Base-by-base conservation (phyloP, 2,329 filamentous ascomycete species). In the Didymella pinodella region DNA sequence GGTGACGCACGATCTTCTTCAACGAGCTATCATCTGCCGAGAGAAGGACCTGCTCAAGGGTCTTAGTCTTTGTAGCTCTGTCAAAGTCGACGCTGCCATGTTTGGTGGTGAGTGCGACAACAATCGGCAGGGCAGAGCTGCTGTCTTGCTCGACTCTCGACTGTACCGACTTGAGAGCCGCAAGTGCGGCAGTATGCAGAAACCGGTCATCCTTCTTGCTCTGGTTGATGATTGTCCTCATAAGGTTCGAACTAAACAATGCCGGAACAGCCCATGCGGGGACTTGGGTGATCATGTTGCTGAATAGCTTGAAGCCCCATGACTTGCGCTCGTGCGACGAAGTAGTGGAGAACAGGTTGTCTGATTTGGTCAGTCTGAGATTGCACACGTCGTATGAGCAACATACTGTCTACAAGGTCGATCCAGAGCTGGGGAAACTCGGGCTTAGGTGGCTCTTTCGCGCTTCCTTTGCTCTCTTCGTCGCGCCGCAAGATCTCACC, bases 241-340 rank as follows among this genome's bases (percentile, higher is more conserved):
- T 88, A 22, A 97, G 81, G 68, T 97, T 96, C 62, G 88, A 87
- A 68, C 91, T 93, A 74, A 98, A 96, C 0, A 97, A 81, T 8
- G 82, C 63, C 76, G 83, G 51, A 80, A 85, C 67, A 83, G 84
- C 56, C 73, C 81, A 63, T 62, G 75, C 63, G 75, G 85, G 73
- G 69, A 80, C 79, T 36, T 79, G 81, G 31, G 82, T 80, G 4
- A 97, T 79, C 67, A 93, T 86, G 70, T 90, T 91, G 68, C 90
- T 88, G 70, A 97, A 92, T 2, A 98, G 85, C 69, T 93, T 87
- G 78, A 98, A 94, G 0, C 95, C 95, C 77, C 92, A 93, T 70
- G 92, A 92, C 77, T 97, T 98, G 55, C 96, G 90, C 67, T 93
- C 92, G 43, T 93, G 88, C 1, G 93, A 96, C 7, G 93, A 90